A percentile compares a stretch with the other conserved stretches of the same genome.
phyloP scores from a whole-genome alignment of 2,329 filamentous ascomycete genomes.

The Microdochium trichocladiopsis region DNA sequence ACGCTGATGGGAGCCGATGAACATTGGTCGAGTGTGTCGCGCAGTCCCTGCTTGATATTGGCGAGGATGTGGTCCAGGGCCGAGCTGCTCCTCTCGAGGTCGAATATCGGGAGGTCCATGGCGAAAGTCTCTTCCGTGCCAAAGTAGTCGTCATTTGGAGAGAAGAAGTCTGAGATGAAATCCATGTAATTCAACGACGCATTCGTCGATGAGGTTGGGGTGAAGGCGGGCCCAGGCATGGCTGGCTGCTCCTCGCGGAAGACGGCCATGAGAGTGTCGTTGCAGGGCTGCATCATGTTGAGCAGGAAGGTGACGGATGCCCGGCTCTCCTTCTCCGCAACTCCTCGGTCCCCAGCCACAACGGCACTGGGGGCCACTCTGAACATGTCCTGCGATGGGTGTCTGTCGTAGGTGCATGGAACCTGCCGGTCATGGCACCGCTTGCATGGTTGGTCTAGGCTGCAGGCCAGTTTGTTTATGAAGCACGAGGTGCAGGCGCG shows the following conservation, averaged over 20 bases:
- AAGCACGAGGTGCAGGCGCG: conserved; percentile 20
- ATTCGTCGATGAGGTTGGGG: conserved; percentile 2
- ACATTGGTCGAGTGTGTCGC: background rate
- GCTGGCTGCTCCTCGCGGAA: conserved; percentile 7
- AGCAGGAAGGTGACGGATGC: conserved; percentile 16
- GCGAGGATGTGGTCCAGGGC: background rate
- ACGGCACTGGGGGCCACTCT: background rate
- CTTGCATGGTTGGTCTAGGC: conserved; percentile 14
- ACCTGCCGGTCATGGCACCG: conserved; percentile 13
- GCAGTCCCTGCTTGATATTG: background rate
- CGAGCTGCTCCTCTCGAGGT: background rate
- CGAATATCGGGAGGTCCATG: background rate
- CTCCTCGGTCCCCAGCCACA: background rate
- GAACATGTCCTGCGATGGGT: background rate
- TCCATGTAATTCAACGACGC: background rate
- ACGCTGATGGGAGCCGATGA: background rate
- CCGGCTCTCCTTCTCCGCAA: conserved; percentile 8
- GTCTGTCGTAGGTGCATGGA: conserved; percentile 11
- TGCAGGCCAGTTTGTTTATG: conserved; percentile 18
- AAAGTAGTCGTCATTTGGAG: background rate
- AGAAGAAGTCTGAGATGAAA: background rate
- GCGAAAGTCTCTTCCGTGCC: background rate
- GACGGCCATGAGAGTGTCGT: conserved; percentile 13
- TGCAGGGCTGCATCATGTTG: conserved; percentile 14
- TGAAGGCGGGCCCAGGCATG: conserved; percentile 10